A percentile compares a stretch with the other conserved stretches of the same genome.
Conservation (phyloP, 164 flowering plant species). For the Amborella trichopoda region DNA sequence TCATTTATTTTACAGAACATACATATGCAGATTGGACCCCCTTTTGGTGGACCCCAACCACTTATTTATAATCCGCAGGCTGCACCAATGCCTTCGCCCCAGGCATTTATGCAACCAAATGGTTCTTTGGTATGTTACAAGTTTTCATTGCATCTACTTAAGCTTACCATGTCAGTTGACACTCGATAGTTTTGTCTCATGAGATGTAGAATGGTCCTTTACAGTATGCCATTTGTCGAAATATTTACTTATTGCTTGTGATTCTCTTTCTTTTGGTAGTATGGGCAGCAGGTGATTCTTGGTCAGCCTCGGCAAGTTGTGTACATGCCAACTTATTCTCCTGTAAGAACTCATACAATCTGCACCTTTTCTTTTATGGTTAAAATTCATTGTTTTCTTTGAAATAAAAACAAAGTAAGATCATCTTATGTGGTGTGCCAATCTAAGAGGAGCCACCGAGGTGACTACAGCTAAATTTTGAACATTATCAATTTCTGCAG, state of each 20-base stretch:
- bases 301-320: constrained; percentile 49
- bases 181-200: neutral
- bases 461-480: too few relatives aligned
- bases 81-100: constrained; percentile 52
- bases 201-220: neutral
- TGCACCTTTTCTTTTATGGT: too few relatives aligned
- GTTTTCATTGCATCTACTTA: too few relatives aligned
- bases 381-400: too few relatives aligned
- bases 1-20: too few relatives aligned
- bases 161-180: too few relatives aligned
- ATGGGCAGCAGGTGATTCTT: constrained; percentile 57
- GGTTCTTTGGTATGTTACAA: constrained; percentile 48
- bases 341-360: too few relatives aligned
- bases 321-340: constrained; percentile 53
- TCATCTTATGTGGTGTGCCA: too few relatives aligned
- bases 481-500: too few relatives aligned
- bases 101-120: constrained; percentile 66
- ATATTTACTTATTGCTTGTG: neutral
- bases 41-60: constrained; percentile 65
- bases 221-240: neutral
- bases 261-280: constrained; percentile 21
- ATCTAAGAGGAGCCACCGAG: too few relatives aligned
- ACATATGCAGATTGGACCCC: constrained; percentile 72
- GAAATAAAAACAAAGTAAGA: too few relatives aligned
- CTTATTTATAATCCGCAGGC: constrained; percentile 51